Evolutionary conservation across 139 green algal species (phyloP), one percentile per base, ranked within the genome.

Genomic region (Penium margaritaceum): DNA sequence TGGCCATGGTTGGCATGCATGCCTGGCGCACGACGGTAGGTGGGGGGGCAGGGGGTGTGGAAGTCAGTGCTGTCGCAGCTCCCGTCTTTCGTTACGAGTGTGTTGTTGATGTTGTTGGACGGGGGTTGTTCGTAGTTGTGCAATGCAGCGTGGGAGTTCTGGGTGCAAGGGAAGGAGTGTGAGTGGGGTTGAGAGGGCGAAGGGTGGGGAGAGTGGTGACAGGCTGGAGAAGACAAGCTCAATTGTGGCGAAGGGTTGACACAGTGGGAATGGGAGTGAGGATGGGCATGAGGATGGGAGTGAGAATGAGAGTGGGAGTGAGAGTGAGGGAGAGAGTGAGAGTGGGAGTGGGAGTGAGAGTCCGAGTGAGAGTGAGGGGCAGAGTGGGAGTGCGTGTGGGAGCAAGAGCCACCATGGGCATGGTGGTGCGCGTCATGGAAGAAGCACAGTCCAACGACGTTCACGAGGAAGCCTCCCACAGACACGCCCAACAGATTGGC

Each of bases 391-490:
- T 79, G 67, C 24, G 30, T 14, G 47, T 66, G 37, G 9, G 30
- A 81, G 67, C 69, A 73, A 29, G 24, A 15, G 36, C 60, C 38
- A 0, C 63, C 74, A 15, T 77, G 72, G 1, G 64, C 34, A 34
- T 81, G 72, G 60, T 75, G 44, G 72, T 83, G 77, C 1, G 77
- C 77, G 32, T 84, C 78, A 41, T 84, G 78, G 36, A 83, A 83
- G 43, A 83, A 84, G 43, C 79, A 24, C 7, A 84, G 66, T 12
- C 78, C 78, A 4, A 84, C 24, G 21, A 84, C 21, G 53, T 84
- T 84, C 41, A 84, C 78, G n/a, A 79, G 21, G 29, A 84, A 66
- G 44, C 78, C 78, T 2, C 79, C 30, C 14, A 83, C 33, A 3
- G 65, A 83, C 9, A 84, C 75, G 36, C 72, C 51, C 67, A 84